Evolutionary conservation across 2,329 filamentous ascomycete species (phyloP).

Genomic region (Apiospora arundinis): DNA sequence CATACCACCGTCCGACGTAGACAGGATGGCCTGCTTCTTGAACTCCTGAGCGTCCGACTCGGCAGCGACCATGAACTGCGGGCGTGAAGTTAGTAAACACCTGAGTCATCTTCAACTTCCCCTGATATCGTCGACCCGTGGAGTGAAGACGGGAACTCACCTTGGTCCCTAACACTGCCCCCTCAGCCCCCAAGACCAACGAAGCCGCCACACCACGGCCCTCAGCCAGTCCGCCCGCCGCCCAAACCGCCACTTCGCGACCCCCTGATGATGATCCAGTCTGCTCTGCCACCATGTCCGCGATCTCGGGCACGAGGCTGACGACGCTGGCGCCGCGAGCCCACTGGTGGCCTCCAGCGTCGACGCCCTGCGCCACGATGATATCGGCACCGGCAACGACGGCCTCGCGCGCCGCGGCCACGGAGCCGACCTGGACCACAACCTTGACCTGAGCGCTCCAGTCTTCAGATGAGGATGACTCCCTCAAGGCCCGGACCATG

Average conservation of each 20-base stretch:
- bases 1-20: constrained; percentile 40
- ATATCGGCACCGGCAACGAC: constrained; percentile 58
- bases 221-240: constrained; percentile 59
- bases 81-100: neutral
- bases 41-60: constrained; percentile 42
- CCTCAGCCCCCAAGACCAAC: constrained; percentile 57
- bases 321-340: constrained; percentile 52
- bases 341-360: constrained; percentile 61
- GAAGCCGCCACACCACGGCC: constrained; percentile 57
- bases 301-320: constrained; percentile 55
- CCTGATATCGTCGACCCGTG: neutral
- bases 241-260: constrained; percentile 44
- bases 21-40: constrained; percentile 41
- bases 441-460: constrained; percentile 49
- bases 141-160: constrained; percentile 58
- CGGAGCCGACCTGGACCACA: constrained; percentile 68
- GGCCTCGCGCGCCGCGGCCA: constrained; percentile 58
- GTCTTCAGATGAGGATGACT: neutral
- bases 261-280: constrained; percentile 35
- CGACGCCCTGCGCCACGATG: constrained; percentile 60
- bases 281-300: constrained; percentile 45
- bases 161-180: constrained; percentile 67
- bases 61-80: constrained; percentile 43
- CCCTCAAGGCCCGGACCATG: constrained; percentile 27
- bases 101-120: neutral